Base-by-base conservation (phyloP, 495 filamentous ascomycete species). In the Lindgomyces ingoldianus region DNA sequence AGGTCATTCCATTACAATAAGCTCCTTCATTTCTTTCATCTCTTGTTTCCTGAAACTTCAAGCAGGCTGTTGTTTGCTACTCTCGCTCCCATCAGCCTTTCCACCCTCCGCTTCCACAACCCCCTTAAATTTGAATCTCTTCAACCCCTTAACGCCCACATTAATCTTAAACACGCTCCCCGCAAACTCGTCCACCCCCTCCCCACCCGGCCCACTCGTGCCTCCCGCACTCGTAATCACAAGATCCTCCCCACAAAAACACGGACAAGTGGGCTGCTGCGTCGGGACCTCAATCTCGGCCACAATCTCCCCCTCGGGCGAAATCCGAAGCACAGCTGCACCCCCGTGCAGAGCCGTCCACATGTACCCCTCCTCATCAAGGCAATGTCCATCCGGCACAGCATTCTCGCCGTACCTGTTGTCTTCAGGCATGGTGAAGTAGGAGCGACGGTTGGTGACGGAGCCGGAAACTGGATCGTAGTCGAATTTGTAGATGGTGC, bases 401-500 rank as follows among this genome's bases (percentile, higher is more conserved):
- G 67, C 74, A 21, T 61, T 60, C 44, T 70, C 68, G 59, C 85
- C 72, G 53, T 68, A 68, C 8, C 55, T 44, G 26, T 75, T 79
- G 51, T 80, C 73, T 22, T 57, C 68, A 1, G 64, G 54, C 41
- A 65, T 58, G 3, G n/a, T 53, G 76, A 86, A 91, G 72, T 89
- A 89, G 22, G 87, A 78, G 58, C 89, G 82, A 50, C 85, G 80
- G 72, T 91, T 89, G 47, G 81, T 82, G 45, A 91, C 80, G 45
- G 74, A 74, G 8, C 90, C 91, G 3, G 81, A 84, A 4, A 70
- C 72, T 3, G 79, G 74, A 72, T 88, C 81, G 74, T 87, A 96
- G 74, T 91, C 88, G 75, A 87, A 94, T 26, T 87, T 85, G 56
- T 81, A 85, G 66, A 96, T 89, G 57, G 81, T 82, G 41, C 80